Evolutionary conservation across 768 basidiomycete species (phyloP), one percentile per base, ranked within the genome.

Genomic region (Multifurca ochricompacta): DNA sequence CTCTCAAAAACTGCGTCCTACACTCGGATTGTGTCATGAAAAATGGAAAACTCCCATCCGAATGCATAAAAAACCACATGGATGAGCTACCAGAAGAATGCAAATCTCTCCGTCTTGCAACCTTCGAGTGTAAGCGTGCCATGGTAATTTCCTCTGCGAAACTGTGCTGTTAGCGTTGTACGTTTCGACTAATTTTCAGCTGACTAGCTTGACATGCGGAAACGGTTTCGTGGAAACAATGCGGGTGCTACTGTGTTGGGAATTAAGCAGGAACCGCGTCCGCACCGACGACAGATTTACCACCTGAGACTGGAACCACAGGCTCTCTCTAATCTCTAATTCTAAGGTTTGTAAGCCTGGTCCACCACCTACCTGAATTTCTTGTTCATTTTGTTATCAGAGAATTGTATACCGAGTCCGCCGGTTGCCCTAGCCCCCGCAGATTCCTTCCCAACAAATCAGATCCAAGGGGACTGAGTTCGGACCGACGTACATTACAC

Each of bases 151-250:
- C 16, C 23, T 11, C 25, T 28, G 19, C 44, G 23, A 48, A 46
- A 48, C 42, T 32, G 4, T 40, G 28, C 28, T 45, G 37, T 30
- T 28, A n/a, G n/a, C n/a, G n/a, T n/a, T n/a, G n/a, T n/a, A n/a
- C n/a, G n/a, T n/a, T n/a, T n/a, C n/a, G n/a, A n/a, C n/a, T n/a
- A 4, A 19, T 6, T 31, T 44, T 4, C 3, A 36, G n/a, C n/a
- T n/a, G n/a, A n/a, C n/a, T n/a, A 91, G 87, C 69, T 91, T 62
- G 87, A 91, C 64, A 91, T 91, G 87, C 76, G 88, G 51, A 89
- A 87, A 69, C 73, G 88, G 7, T 87, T 91, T 62, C 70, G 87
- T 61, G 87, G 88, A 21, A 89, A 89, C 61, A 79, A 75, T 41
- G 74, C 77, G 36, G 78, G 82, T 37, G 74, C 77, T 32, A 59